Conservation (phyloP, 768 basidiomycete genomes). For the Auricularia sp. region DNA sequence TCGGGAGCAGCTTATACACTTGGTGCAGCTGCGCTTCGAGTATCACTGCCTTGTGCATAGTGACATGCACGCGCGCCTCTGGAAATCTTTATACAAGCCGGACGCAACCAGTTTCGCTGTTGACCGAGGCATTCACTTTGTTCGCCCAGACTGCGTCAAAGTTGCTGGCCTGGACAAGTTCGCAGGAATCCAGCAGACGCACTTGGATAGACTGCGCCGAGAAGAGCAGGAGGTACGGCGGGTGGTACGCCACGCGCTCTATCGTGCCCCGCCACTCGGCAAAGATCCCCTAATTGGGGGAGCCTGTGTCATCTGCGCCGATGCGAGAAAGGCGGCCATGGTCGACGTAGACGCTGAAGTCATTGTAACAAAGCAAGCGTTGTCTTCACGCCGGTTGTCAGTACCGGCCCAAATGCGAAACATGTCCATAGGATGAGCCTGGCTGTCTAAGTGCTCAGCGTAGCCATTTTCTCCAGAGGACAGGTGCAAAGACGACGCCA, state of each 20-base stretch:
- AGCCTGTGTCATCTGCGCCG: background rate
- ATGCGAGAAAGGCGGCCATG: conserved; percentile 23
- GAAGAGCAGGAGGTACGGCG: conserved; percentile 27
- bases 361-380: conserved; percentile 27
- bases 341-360: conserved; percentile 30
- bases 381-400: too few species aligned
- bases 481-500: too few species aligned
- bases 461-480: too few species aligned
- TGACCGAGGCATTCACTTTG: background rate
- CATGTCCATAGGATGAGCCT: too few species aligned
- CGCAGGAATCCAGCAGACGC: conserved; percentile 18
- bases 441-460: too few species aligned
- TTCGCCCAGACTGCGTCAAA: conserved; percentile 12
- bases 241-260: conserved; percentile 28
- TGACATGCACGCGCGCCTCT: background rate
- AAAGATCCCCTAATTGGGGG: conserved; percentile 17
- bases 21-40: background rate
- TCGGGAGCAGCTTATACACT: background rate
- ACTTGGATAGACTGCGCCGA: conserved; percentile 27
- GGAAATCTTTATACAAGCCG: background rate
- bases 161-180: conserved; percentile 20
- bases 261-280: conserved; percentile 33
- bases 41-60: background rate
- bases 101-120: background rate
- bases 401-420: too few species aligned